phyloP scores from a whole-genome alignment of 495 filamentous ascomycete species.

The Hamigera avellanea region DNA sequence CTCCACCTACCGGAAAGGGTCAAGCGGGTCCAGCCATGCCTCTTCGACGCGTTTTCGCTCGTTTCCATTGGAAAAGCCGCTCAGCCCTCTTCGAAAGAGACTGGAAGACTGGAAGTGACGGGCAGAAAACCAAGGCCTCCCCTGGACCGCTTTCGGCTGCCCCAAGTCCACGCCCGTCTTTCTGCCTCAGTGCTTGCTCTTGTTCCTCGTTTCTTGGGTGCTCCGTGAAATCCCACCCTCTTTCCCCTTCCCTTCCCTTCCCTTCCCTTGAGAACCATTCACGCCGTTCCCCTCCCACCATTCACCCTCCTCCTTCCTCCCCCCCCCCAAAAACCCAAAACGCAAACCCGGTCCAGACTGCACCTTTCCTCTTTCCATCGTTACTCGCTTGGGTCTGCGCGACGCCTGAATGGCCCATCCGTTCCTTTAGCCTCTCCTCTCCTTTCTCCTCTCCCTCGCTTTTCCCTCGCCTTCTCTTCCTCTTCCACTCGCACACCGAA shows the following conservation, averaged over 20 bases:
- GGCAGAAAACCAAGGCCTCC: too few relatives aligned
- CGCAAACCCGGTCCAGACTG: slow-evolving; percentile 15
- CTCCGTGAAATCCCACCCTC: not conserved
- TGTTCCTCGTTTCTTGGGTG: not conserved
- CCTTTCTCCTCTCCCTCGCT: slow-evolving; percentile 7
- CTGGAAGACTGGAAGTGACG: too few relatives aligned
- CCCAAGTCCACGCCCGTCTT: too few relatives aligned
- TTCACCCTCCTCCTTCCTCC: slow-evolving; percentile 2
- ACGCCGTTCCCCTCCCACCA: slow-evolving; percentile 1
- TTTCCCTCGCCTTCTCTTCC: slow-evolving; percentile 11
- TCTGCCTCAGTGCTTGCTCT: too few relatives aligned
- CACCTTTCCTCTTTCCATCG: slow-evolving; percentile 22
- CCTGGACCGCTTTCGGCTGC: too few relatives aligned
- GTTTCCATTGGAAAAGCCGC: too few relatives aligned
- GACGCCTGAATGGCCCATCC: slow-evolving; percentile 18
- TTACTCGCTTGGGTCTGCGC: slow-evolving; percentile 14
- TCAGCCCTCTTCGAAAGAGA: too few relatives aligned
- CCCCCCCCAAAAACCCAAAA: slow-evolving; percentile 9
- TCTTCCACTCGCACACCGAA: slow-evolving; percentile 13
- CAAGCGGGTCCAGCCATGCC: too few relatives aligned
- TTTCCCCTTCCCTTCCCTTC: not conserved
- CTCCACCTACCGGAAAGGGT: too few relatives aligned
- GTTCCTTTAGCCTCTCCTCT: slow-evolving; percentile 15
- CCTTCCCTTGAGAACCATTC: not conserved
- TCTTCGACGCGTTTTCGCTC: too few relatives aligned